phyloP scores from a whole-genome alignment of 495 filamentous ascomycete genomes.

The Glonium stellatum region DNA sequence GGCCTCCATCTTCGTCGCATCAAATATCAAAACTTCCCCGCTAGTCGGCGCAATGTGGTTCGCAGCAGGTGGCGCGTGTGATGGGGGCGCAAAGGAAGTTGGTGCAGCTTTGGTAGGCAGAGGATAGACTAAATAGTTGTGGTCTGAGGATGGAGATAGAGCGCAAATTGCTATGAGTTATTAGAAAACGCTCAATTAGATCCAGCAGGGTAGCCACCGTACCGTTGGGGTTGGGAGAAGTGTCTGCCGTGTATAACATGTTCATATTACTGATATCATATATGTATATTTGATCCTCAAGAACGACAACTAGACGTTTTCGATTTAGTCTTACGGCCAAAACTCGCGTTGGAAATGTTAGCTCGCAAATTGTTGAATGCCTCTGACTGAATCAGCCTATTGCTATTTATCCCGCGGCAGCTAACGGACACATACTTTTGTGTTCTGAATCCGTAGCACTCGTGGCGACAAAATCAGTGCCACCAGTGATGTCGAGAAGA shows the following conservation, averaged over 20 bases:
- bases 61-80: constrained; percentile 75
- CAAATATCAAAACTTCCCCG: constrained; percentile 90
- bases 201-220: constrained; percentile 22
- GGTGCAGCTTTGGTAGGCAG: constrained; percentile 71
- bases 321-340: constrained; percentile 88
- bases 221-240: constrained; percentile 84
- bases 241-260: constrained; percentile 79
- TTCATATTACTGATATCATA: constrained; percentile 99
- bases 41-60: constrained; percentile 71
- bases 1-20: constrained; percentile 76
- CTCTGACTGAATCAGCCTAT: constrained; percentile 47
- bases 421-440: constrained; percentile 59
- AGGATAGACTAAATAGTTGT: constrained; percentile 90
- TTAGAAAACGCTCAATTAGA: background rate
- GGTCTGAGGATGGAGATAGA: constrained; percentile 88
- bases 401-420: background rate
- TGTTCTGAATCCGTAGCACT: constrained; percentile 90
- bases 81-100: constrained; percentile 57
- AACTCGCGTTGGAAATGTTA: constrained; percentile 92
- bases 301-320: constrained; percentile 83
- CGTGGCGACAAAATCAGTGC: constrained; percentile 84
- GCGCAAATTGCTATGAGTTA: constrained; percentile 68
- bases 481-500: constrained; percentile 97
- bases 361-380: constrained; percentile 93
- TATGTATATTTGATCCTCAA: constrained; percentile 93